These are phyloP conservation scores for Orbilia quercus DNA, from an alignment of 2,329 filamentous ascomycete species.

Conservation along the genomic window DNA sequence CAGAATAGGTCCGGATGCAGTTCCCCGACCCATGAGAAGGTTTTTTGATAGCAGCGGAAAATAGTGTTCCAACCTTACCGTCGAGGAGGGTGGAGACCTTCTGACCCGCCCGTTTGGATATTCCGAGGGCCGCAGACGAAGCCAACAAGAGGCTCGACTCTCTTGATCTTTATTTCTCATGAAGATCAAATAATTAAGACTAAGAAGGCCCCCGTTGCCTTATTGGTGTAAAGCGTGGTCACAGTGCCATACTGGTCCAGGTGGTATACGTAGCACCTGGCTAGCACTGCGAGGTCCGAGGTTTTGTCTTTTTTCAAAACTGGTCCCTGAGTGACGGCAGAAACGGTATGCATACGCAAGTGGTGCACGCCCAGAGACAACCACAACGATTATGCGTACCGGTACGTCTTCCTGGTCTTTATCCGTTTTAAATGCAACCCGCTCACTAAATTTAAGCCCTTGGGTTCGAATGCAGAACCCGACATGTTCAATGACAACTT, in stretches of 20 bases:
- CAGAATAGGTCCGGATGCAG: conserved; percentile 48
- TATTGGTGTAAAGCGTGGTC: conserved; percentile 12
- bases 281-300: conserved; percentile 8
- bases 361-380: not conserved
- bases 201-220: conserved; percentile 9
- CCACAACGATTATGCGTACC: not conserved
- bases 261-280: not conserved
- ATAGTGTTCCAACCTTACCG: conserved; percentile 37
- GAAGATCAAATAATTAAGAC: conserved; percentile 22
- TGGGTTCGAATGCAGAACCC: conserved; percentile 15
- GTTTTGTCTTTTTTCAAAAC: conserved; percentile 2
- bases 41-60: conserved; percentile 36
- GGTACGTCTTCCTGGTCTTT: not conserved
- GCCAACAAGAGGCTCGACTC: not conserved
- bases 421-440: conserved; percentile 3
- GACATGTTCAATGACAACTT: conserved; percentile 1
- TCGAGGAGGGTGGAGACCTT: conserved; percentile 28
- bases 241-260: not conserved
- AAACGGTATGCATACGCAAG: conserved; percentile 20
- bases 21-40: conserved; percentile 46
- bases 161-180: not conserved
- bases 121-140: conserved; percentile 14
- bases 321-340: conserved; percentile 18
- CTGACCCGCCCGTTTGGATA: conserved; percentile 48
- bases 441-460: not conserved